A percentile compares a stretch with the other conserved stretches of the same genome.
Conservation (phyloP, 2,329 filamentous ascomycete species). For the Alternaria novae-zelandiae region DNA sequence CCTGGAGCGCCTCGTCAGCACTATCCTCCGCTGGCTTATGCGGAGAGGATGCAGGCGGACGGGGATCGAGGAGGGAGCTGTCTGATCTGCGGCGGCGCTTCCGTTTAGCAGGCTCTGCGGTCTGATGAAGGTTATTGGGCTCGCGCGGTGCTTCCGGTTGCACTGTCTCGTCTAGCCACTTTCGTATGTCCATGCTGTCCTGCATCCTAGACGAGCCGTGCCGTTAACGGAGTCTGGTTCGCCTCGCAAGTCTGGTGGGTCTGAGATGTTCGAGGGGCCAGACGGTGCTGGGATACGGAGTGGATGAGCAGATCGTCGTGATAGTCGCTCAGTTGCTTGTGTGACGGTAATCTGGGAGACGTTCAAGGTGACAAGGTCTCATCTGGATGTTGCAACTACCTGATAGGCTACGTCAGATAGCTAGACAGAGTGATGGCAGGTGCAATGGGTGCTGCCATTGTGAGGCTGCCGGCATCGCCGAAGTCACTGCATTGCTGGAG, state of each 20-base stretch:
- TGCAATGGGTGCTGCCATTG: background rate
- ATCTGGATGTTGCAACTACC: background rate
- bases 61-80: constrained; percentile 46
- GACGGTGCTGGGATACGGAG: background rate
- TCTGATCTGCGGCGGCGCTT: constrained; percentile 47
- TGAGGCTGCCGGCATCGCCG: background rate
- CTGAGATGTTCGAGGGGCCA: constrained; percentile 5
- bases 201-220: constrained; percentile 28
- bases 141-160: constrained; percentile 40
- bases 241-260: constrained; percentile 11
- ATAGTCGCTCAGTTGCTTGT: constrained; percentile 26
- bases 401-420: background rate
- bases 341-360: constrained; percentile 19
- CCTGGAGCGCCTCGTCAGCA: constrained; percentile 23
- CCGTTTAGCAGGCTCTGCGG: constrained; percentile 8
- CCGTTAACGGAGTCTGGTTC: constrained; percentile 14
- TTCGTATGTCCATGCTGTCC: constrained; percentile 52
- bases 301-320: constrained; percentile 7
- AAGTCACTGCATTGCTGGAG: background rate
- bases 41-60: constrained; percentile 15
- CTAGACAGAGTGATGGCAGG: background rate
- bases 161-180: constrained; percentile 53
- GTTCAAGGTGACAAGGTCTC: background rate
- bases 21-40: constrained; percentile 7
- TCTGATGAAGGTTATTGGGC: constrained; percentile 17